Evolutionary conservation across 371 early-diverging fungal species (phyloP), one percentile per base, ranked within the genome.

Genomic region (Zopfochytrium polystomum): DNA sequence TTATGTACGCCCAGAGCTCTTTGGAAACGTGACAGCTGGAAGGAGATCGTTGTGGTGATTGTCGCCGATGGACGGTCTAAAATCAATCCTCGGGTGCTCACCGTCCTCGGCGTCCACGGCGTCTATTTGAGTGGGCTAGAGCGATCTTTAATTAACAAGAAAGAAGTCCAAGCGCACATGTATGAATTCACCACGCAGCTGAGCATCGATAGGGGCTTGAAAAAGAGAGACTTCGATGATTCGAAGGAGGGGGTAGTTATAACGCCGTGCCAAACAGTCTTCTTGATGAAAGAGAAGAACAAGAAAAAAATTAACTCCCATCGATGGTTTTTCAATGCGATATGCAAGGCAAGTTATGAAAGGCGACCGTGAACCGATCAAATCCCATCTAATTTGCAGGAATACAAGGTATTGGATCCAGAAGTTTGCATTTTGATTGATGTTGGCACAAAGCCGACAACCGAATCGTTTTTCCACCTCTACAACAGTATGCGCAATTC

Each of bases 361-460:
- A n/a, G n/a, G n/a, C n/a, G n/a, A n/a, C n/a, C n/a, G n/a, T 38
- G 38, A 38, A 7, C 11, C 11, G 38, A 11, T 38, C 18, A 38
- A 11, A 11, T 18, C 18, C 18, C 18, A 11, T 18, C 9, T 18
- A 47, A 7, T 50, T 5, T 61, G 11, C 0, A 50, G 20, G 15
- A 49, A 2, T 27, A 13, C 46, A 59, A 65, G 54, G 25, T 58
- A 34, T 33, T 67, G 46, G 53, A 65, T 13, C 74, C 77, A 20
- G 63, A 73, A 11, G 71, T 77, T 1, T 70, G 70, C 44, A 73
- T 91, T 23, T 65, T 91, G 33, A 61, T 91, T 5, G 92, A 91
- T 73, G 95, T 94, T 22, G 96, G 96, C 4, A 95, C 96, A 18
- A 85, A 87, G 62, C 96, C 95, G 2, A 87, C 87, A 3, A 82